phyloP scores from a whole-genome alignment of 306 rosid species.

The Sophora flavescens region DNA sequence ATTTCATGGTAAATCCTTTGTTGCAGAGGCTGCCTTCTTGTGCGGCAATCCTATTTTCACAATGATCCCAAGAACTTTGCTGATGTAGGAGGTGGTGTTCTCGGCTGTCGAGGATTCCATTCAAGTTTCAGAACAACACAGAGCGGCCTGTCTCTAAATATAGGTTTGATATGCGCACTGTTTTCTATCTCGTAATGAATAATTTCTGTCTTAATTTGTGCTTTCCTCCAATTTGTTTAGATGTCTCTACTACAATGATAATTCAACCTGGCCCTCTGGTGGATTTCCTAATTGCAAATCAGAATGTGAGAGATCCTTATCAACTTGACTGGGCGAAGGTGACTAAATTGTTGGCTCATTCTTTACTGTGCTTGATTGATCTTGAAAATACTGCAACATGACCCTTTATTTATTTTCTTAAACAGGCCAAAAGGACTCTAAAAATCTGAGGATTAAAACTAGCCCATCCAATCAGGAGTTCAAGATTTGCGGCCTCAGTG shows the following conservation, averaged over 20 bases:
- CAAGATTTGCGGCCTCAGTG: constrained; percentile 91
- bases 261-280: constrained; percentile 91
- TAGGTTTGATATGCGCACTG: constrained; percentile 54
- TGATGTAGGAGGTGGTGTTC: constrained; percentile 93
- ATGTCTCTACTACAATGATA: constrained; percentile 94
- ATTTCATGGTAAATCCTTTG: background rate
- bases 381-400: background rate
- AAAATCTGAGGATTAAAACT: constrained; percentile 78
- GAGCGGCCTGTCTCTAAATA: constrained; percentile 83
- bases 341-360: constrained; percentile 6
- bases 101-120: constrained; percentile 90
- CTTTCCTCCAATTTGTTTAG: constrained; percentile 46
- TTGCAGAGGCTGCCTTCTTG: constrained; percentile 94
- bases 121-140: constrained; percentile 93
- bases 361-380: background rate
- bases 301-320: constrained; percentile 75
- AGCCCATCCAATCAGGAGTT: constrained; percentile 78
- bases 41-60: constrained; percentile 87
- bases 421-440: constrained; percentile 81
- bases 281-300: constrained; percentile 84
- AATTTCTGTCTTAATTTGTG: background rate
- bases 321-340: constrained; percentile 90
- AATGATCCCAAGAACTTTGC: constrained; percentile 65
- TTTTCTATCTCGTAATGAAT: background rate
- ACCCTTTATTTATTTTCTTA: background rate